Evolutionary conservation across 495 filamentous ascomycete genomes (phyloP).

Genomic region (Penicillium pancosmium): DNA sequence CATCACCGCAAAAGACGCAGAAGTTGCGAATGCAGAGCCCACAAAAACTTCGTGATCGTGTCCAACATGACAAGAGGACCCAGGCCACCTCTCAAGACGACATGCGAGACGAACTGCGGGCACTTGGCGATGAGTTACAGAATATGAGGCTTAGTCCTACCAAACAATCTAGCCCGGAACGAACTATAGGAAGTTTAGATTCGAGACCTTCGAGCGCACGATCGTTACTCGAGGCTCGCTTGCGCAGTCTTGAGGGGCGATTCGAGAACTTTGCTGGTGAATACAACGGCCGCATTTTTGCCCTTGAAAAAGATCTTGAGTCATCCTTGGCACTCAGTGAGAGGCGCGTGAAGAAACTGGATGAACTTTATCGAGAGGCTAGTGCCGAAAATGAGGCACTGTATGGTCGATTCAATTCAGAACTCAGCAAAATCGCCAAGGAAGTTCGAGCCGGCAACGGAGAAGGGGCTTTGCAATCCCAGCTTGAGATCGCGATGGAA

Average conservation of each 20-base stretch:
- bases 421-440: constrained; percentile 80
- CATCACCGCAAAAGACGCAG: constrained; percentile 48
- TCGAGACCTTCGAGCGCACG: constrained; percentile 15
- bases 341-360: constrained; percentile 77
- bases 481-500: constrained; percentile 66
- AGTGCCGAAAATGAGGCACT: constrained; percentile 93
- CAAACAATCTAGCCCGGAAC: constrained; percentile 24
- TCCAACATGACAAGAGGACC: constrained; percentile 76
- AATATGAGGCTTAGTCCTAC: constrained; percentile 50
- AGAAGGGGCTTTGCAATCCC: constrained; percentile 70
- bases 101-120: constrained; percentile 74
- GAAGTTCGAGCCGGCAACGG: constrained; percentile 72
- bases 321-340: constrained; percentile 70
- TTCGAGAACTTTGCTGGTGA: constrained; percentile 63
- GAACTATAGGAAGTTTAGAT: constrained; percentile 9
- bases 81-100: constrained; percentile 68
- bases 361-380: constrained; percentile 85
- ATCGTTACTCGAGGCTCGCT: constrained; percentile 55
- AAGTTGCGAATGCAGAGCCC: constrained; percentile 87
- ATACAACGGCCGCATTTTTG: constrained; percentile 60
- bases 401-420: constrained; percentile 90
- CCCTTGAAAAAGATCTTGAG: constrained; percentile 68
- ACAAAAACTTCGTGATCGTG: constrained; percentile 88
- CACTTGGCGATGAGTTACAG: constrained; percentile 82
- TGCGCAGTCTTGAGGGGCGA: constrained; percentile 66